These are phyloP conservation scores for Papiliotrema fonsecae DNA, from an alignment of 1,284 basidiomycete genomes.

Conservation along the genomic window DNA sequence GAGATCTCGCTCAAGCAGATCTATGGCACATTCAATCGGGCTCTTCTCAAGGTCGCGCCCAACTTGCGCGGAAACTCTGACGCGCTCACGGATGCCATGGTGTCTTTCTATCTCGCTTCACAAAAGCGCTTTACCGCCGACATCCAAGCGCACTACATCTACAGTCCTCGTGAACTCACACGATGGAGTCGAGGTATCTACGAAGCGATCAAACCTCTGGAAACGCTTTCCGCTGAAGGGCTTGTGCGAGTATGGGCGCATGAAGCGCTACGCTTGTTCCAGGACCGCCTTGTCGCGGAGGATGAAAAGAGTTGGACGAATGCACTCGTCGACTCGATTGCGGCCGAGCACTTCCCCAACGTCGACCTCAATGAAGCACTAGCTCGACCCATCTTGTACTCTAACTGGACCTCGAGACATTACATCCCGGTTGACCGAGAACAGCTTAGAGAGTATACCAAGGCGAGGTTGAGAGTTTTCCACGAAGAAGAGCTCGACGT, in stretches of 20 bases:
- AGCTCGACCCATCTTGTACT: conserved; percentile 86
- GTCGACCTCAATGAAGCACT: conserved; percentile 80
- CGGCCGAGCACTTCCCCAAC: conserved; percentile 85
- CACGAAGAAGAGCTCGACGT: conserved; percentile 98
- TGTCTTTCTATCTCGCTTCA: conserved; percentile 88
- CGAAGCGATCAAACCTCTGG: conserved; percentile 89
- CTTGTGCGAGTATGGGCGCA: conserved; percentile 98
- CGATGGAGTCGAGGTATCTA: conserved; percentile 98
- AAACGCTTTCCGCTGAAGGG: conserved; percentile 85
- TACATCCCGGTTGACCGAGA: conserved; percentile 94
- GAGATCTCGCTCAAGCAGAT: conserved; percentile 97
- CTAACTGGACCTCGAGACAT: conserved; percentile 98
- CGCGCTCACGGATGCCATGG: conserved; percentile 96
- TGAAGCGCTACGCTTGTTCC: conserved; percentile 94
- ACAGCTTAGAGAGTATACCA: conserved; percentile 88
- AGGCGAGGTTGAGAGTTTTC: conserved; percentile 89
- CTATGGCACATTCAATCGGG: conserved; percentile 98
- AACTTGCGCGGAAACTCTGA: conserved; percentile 89
- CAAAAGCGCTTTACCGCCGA: conserved; percentile 94
- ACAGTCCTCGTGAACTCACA: conserved; percentile 97
- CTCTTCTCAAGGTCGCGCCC: conserved; percentile 91
- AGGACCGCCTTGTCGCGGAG: conserved; percentile 90
- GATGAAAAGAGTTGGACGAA: conserved; percentile 94
- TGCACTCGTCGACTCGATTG: conserved; percentile 78
- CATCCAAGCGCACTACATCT: conserved; percentile 96